Base-by-base conservation (phyloP, 1,284 basidiomycete genomes). In the Veloporphyrellus conicus region DNA sequence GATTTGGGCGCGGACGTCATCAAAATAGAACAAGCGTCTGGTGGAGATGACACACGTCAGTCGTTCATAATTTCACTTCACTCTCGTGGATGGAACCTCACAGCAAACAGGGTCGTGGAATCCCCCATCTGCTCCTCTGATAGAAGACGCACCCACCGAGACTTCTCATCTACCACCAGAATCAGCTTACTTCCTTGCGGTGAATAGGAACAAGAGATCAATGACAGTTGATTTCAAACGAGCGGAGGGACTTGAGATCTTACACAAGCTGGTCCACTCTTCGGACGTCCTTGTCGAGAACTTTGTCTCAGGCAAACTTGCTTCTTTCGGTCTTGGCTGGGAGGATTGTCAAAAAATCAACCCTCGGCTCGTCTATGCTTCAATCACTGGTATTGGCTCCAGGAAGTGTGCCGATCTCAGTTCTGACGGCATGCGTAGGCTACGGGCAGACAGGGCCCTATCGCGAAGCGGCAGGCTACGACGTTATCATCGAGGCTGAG, bases 391-490 rank as follows among this genome's bases (percentile, higher is more conserved):
- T 64, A 49, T 45, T 16, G 43, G 14, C 16, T 45, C 18, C 43
- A 16, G 29, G 33, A 34, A 22, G 31, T 33, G 31, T 27, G 28
- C 42, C 19, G 20, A 37, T 37, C 32, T n/a, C 49, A 19, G 48
- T 15, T 40, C 43, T 48, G 28, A 55, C 40, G 23, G 12, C 36
- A 38, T 40, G 41, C 19, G 23, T 47, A 92, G 93, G 93, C 16
- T 96, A 96, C 66, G 94, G 93, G 1, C 93, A 96, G 58, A 93
- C 90, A 0, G 93, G 93, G 1, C 93, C 93, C 5, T 95, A 87
- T 60, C 75, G 84, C 37, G 75, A 81, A 50, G 81, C 84, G 31
- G 87, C 92, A 12, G 93, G 93, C 6, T 95, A 95, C 67, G 92
- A 95, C 64, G 93, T 94, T 23, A 78, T 91, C 28, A 88, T 93